Conservation (phyloP, 1,284 basidiomycete genomes). For the Kwoniella shivajii region DNA sequence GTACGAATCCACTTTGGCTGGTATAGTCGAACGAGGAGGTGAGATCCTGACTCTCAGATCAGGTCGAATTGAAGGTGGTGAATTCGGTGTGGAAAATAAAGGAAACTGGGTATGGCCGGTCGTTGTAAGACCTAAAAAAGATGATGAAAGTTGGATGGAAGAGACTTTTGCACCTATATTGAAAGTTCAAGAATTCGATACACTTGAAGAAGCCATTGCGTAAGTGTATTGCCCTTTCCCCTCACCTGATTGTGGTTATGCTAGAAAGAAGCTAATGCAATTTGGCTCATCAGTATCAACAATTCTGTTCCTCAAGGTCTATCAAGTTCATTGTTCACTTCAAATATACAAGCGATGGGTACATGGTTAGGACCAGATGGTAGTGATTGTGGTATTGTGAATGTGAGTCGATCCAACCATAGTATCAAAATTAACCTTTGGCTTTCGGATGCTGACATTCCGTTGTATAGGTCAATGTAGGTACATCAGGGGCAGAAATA, state of each 20-base stretch:
- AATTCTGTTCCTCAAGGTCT: constrained; percentile 89
- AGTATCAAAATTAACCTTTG: background rate
- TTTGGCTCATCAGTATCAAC: constrained; percentile 63
- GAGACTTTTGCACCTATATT: constrained; percentile 60
- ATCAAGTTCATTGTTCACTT: constrained; percentile 71
- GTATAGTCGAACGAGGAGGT: constrained; percentile 68
- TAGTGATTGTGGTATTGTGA: constrained; percentile 83
- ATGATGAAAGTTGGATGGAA: constrained; percentile 49
- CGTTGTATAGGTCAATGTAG: constrained; percentile 75
- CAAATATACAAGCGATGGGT: constrained; percentile 75
- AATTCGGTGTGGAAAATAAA: constrained; percentile 57
- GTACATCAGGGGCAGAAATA: constrained; percentile 92
- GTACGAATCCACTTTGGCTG: constrained; percentile 67
- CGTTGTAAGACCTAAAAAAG: constrained; percentile 60
- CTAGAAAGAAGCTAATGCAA: background rate
- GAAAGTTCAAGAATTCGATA: constrained; percentile 84
- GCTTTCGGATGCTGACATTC: constrained; percentile 25
- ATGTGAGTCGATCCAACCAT: constrained; percentile 54
- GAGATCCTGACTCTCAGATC: constrained; percentile 60
- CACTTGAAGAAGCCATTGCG: constrained; percentile 83
- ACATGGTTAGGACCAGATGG: constrained; percentile 89
- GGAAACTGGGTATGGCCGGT: constrained; percentile 88
- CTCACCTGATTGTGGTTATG: too few relatives aligned
- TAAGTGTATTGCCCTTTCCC: constrained; percentile 13
- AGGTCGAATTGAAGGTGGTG: constrained; percentile 32